Evolutionary conservation across 352 stramenopile species (phyloP).

Genomic region (Phytophthora aleatoria): DNA sequence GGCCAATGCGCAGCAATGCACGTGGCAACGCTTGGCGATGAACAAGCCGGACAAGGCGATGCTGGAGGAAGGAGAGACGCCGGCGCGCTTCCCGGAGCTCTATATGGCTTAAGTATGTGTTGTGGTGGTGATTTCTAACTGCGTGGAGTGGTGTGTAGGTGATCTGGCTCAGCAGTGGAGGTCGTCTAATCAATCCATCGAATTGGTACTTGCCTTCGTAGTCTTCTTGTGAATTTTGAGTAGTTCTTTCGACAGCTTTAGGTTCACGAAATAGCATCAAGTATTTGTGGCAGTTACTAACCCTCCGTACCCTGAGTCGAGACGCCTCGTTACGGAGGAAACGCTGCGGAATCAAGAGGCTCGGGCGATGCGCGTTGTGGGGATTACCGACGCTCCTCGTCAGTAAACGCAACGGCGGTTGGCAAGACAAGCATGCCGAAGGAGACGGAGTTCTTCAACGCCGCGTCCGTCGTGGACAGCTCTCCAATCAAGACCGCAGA

Average conservation of each 20-base stretch:
- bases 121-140: constrained; percentile 20
- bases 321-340: not conserved
- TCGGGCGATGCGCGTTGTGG: constrained; percentile 14
- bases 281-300: constrained; percentile 20
- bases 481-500: constrained; percentile 8
- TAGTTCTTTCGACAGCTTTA: not conserved
- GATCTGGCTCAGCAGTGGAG: constrained; percentile 6
- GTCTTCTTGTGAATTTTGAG: not conserved
- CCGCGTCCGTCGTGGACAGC: constrained; percentile 7
- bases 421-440: constrained; percentile 23
- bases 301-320: constrained; percentile 2
- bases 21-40: constrained; percentile 61
- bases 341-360: not conserved
- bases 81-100: constrained; percentile 45
- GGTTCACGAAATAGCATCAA: not conserved
- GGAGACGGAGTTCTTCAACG: constrained; percentile 27
- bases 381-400: not conserved
- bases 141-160: constrained; percentile 8
- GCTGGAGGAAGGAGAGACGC: constrained; percentile 31
- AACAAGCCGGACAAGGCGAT: constrained; percentile 34
- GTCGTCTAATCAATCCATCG: constrained; percentile 32
- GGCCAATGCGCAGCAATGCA: constrained; percentile 38
- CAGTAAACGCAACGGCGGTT: constrained; percentile 7
- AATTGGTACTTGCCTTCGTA: constrained; percentile 14
- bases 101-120: constrained; percentile 35